Evolutionary conservation across 495 filamentous ascomycete species (phyloP), one percentile per base, ranked within the genome.

Genomic region (Xanthoparmelia taractica): DNA sequence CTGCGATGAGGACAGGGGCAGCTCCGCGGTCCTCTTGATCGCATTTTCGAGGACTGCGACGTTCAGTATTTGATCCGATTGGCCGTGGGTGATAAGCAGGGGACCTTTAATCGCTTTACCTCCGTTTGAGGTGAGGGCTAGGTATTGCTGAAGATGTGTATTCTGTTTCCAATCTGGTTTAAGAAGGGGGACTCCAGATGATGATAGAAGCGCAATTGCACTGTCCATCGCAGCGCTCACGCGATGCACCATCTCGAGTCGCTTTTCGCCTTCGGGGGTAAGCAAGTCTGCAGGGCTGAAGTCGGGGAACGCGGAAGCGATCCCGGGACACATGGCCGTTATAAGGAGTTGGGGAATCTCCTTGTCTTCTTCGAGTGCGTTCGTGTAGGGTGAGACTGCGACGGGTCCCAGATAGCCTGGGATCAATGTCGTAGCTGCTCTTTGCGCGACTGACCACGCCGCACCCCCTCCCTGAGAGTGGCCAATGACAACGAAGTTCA

Each of bases 381-480:
- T 70, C 18, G 76, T 74, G 18, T 67, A 68, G 0, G 79, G 78
- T 23, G 74, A 72, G 2, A 66, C 68, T 4, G 78, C 73, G 7
- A 83, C 65, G 1, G 75, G 67, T 2, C 79, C 79, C 7, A 75
- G 61, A 64, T 77, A 83, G 33, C 78, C 78, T 8, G 67, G 23
- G 0, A 70, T 65, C 11, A 75, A 65, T 15, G 63, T 36, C 18
- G 62, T 56, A 33, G 66, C 71, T 45, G 74, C 69, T 17, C 72
- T 70, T 66, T 82, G 73, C 5, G 78, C 77, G 17, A 75, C 68
- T 11, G 70, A 70, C 79, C 79, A 82, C 4, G 76, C 77, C 1
- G 74, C 75, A 2, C 75, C 75, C 8, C 78, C 81, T 2, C 80
- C 80, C 68, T 83, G 78, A 25, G 75, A 79, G 54, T 83, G 81